Base-by-base conservation (phyloP, 2,329 filamentous ascomycete species). In the Botrytis deweyae region DNA sequence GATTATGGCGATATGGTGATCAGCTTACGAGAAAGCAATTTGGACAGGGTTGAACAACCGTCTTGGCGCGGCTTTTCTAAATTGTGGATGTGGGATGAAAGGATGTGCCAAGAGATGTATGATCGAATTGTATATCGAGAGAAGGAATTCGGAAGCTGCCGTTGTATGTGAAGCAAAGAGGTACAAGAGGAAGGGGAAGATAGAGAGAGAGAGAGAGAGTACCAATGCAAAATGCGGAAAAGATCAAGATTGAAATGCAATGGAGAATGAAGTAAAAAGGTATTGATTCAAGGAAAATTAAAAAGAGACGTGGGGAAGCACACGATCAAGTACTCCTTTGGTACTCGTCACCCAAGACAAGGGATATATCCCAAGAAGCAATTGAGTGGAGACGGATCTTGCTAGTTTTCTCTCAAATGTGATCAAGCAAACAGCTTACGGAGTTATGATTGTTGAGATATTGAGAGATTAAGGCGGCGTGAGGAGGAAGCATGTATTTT, bases 281-380 rank as follows among this genome's bases (percentile, higher is more conserved):
- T 33, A 8, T 58, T 29, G 14, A 66, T 29, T n/a, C n/a, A 72
- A 38, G 22, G 18, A 25, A 42, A 44, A 67, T 25, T n/a, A 29
- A 38, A 42, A 38, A 59, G 42, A 4, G 18, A 72, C 22, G 46
- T 40, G 63, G 62, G 38, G 62, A 67, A 55, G 38, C 70, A 72
- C 70, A 72, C 70, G 70, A 72, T 72, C 70, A 72, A 72, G 62
- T 68, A 72, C 46, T 40, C 46, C 29, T 68, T 67, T 44, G 25
- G 38, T 49, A 20, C 18, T 66, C 63, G 40, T 55, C 42, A 59
- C 44, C 22, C 58, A 63, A 49, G 58, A 62, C 62, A 63, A n/a
- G 55, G 59, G n/a, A 42, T 40, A 36, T 55, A n/a, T 61, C 40
- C n/a, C 49, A 58, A 59, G 42, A 44, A 38, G 36, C 29, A 25